Base-by-base conservation (phyloP, 257 asterid genomes). In the Solanum lignicaule region DNA sequence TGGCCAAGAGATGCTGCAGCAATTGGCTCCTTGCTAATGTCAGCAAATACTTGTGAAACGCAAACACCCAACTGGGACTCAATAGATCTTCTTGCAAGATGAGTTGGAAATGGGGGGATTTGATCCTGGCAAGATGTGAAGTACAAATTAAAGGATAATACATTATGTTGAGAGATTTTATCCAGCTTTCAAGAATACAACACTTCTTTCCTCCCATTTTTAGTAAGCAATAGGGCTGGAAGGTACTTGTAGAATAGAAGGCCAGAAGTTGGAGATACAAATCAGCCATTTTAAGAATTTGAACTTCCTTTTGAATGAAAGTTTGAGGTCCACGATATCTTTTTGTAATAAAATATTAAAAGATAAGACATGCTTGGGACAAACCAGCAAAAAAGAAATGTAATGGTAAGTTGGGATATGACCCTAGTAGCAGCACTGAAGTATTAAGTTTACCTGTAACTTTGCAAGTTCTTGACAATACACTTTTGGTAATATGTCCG, bases 1-100 rank as follows among this genome's bases (percentile, higher is more conserved):
- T 97, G 99, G 79, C 99, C 99, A 83, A 97, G 88, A 84, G 99
- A 97, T 87, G 99, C 99, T 83, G 99, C 99, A 74, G 99, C 99
- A 66, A 97, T 84, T 83, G 99, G 99, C 92, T 97, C 93, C 91
- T 92, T 72, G 88, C 98, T 97, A 76, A 97, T 95, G 92, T 97
- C 99, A 83, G 99, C 95, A 92, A 97, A 97, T 86, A 96, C 87
- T 90, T 95, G 89, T 71, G 98, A 91, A 89, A 96, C 69, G 15
- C 98, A 96, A 94, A 91, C 93, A 83, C 98, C 99, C 88, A 97
- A 92, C 92, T 97, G 95, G 84, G 95, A 92, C 83, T 97, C 99
- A 89, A 97, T 93, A 72, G 98, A 96, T 92, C 90, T 95, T 88
- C 94, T 90, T 85, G 99, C 99, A 87, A 94, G 91, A 90, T 76